A percentile compares a stretch with the other conserved stretches of the same genome.
Conservation (phyloP, 768 basidiomycete species). For the Suillus brevipes region DNA sequence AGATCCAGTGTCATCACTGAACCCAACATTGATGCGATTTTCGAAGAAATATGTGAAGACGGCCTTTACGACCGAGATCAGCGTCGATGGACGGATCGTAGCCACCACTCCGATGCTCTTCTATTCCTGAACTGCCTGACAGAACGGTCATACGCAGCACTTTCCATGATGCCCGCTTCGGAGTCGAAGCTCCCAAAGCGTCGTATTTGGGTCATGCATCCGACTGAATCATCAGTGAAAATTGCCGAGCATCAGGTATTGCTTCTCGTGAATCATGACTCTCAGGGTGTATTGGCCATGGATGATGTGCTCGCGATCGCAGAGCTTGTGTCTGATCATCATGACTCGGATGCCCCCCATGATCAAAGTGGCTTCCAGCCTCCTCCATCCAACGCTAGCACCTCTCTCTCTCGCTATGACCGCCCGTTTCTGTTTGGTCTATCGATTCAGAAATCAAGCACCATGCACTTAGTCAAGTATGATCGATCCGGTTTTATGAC, state of each 20-base stretch:
- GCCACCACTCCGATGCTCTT: not conserved
- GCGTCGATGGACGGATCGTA: not conserved
- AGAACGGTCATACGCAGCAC: not conserved
- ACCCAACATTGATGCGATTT: not conserved
- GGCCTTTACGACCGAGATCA: conserved; percentile 4
- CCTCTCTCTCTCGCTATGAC: not conserved
- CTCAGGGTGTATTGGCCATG: not conserved
- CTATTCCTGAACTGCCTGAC: not conserved
- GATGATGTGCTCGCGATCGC: not conserved
- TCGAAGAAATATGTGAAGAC: not conserved
- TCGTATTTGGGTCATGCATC: not conserved
- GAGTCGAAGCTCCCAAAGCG: not conserved
- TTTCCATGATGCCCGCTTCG: not conserved
- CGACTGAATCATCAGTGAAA: not conserved
- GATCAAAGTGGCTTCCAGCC: not conserved
- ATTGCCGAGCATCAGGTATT: not conserved
- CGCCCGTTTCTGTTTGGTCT: not conserved
- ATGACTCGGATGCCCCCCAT: not conserved
- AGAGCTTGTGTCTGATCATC: not conserved
- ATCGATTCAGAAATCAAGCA: not conserved
- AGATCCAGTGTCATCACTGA: not conserved
- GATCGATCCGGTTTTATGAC: not conserved
- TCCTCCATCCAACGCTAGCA: not conserved
- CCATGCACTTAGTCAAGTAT: not conserved
- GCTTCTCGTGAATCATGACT: not conserved